phyloP scores from a whole-genome alignment of 192 early-diverging fungal species.

The Backusella tuberculispora region DNA sequence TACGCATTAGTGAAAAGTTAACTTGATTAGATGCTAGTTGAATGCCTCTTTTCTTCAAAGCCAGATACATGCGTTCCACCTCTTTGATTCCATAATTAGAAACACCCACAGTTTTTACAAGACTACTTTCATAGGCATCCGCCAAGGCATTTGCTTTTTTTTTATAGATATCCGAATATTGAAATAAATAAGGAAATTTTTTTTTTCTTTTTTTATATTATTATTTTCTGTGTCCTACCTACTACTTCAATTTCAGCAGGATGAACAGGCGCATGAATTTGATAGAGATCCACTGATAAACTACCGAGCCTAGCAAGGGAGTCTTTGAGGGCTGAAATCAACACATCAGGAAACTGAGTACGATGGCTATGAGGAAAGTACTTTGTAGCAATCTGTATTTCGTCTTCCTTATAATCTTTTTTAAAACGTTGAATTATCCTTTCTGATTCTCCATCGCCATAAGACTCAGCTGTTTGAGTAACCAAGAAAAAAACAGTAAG shows the following conservation, averaged over 20 bases:
- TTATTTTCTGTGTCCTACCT: conserved; percentile 31
- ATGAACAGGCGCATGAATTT: conserved; percentile 57
- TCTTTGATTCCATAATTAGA: conserved; percentile 53
- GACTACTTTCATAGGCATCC: conserved; percentile 47
- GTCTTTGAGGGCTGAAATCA: conserved; percentile 48
- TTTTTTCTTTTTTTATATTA: background rate
- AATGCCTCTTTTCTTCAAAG: conserved; percentile 46
- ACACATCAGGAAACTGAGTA: conserved; percentile 42
- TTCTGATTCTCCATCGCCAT: conserved; percentile 56
- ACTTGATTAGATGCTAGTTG: conserved; percentile 55
- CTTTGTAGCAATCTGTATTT: conserved; percentile 54
- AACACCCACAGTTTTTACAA: conserved; percentile 54
- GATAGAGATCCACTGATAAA: conserved; percentile 49
- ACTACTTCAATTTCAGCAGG: conserved; percentile 50
- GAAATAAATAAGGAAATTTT: background rate
- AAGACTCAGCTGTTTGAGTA: conserved; percentile 42
- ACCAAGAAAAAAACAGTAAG: background rate
- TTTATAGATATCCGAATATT: background rate
- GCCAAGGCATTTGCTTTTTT: conserved; percentile 49
- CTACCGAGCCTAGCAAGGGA: conserved; percentile 53
- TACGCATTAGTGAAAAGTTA: conserved; percentile 57
- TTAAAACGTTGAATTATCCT: conserved; percentile 40
- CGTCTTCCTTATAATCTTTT: conserved; percentile 31
- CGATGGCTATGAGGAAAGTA: conserved; percentile 48
- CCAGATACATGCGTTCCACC: conserved; percentile 45